Base-by-base conservation (phyloP, 129 eudicot species). In the Lonicera japonica region DNA sequence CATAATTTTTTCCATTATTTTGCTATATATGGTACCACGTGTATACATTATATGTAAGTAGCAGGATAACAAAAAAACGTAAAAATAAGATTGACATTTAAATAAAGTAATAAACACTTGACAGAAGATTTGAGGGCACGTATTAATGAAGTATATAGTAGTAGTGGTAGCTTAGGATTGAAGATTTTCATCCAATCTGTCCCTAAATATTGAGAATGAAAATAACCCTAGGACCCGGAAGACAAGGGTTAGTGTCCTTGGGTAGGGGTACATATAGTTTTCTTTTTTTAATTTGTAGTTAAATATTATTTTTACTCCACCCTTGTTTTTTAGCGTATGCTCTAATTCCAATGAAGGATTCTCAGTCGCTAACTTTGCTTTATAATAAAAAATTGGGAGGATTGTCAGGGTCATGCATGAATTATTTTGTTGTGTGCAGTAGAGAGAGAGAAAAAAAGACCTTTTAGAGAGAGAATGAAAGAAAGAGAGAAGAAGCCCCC, bases 351-450 rank as follows among this genome's bases (percentile, higher is more conserved):
- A 38, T 25, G n/a, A 58, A 21, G 21, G 54, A 47, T 67, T 20
- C 54, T 67, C 55, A 50, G 53, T 4, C 39, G 11, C 21, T 10
- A 15, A 51, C 46, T n/a, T 64, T 22, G 17, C 24, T 15, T 46
- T 20, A 15, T 7, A 22, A 17, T 11, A 63, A 46, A 61, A 38
- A 36, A 21, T 24, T 40, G 25, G 39, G 60, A 21, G 18, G 45
- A 50, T 29, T 68, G 83, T 73, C 78, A 78, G 36, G 36, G 83
- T 57, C 75, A 69, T 72, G 83, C 83, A 72, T 72, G 78, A 57
- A 67, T 66, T 74, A 66, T 61, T 65, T 70, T 65, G 54, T 41
- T 64, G 63, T 46, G 65, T 17, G 56, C 71, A 66, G 73, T 21
- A 57, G 62, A 75, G 69, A 75, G 75, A 75, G 75, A 80, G 65